Evolutionary conservation across 1,284 basidiomycete species (phyloP).

Genomic region (Sutorius eximius): DNA sequence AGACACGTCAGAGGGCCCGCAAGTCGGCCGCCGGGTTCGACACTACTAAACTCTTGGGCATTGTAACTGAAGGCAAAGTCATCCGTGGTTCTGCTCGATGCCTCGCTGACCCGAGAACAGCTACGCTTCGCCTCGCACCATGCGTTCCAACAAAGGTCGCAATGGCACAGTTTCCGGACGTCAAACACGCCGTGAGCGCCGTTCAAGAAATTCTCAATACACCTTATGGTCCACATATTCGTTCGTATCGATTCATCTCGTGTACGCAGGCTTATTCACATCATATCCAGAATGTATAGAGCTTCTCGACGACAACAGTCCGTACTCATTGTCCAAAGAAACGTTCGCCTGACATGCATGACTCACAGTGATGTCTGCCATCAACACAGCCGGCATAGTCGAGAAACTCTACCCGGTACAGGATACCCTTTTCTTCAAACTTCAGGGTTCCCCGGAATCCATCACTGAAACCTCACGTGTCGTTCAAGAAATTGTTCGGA

Average conservation of each 20-base stretch:
- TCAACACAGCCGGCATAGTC: constrained; percentile 65
- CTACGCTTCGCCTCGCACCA: constrained; percentile 79
- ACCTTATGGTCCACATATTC: constrained; percentile 58
- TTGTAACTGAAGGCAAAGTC: constrained; percentile 67
- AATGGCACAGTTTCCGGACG: constrained; percentile 68
- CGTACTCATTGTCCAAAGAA: constrained; percentile 16
- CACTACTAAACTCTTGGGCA: constrained; percentile 74
- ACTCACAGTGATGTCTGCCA: constrained; percentile 68
- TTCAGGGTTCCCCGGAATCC: constrained; percentile 69
- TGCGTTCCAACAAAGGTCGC: constrained; percentile 72
- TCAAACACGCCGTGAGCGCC: constrained; percentile 66
- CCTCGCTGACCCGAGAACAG: constrained; percentile 35
- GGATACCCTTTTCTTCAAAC: constrained; percentile 89
- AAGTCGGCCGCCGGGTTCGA: constrained; percentile 81
- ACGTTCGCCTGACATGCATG: not conserved
- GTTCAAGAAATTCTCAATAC: constrained; percentile 78
- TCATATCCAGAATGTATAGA: constrained; percentile 72
- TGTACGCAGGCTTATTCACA: constrained; percentile 18
- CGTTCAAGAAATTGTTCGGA: constrained; percentile 61
- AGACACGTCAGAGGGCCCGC: constrained; percentile 68
- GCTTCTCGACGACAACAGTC: constrained; percentile 72
- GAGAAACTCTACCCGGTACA: constrained; percentile 64
- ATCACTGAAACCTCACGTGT: constrained; percentile 63
- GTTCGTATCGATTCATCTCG: constrained; percentile 35
- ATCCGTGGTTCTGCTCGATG: not conserved